Base-by-base conservation (phyloP, 1,139 yeast genomes). In the Magnusiomyces ingens region DNA sequence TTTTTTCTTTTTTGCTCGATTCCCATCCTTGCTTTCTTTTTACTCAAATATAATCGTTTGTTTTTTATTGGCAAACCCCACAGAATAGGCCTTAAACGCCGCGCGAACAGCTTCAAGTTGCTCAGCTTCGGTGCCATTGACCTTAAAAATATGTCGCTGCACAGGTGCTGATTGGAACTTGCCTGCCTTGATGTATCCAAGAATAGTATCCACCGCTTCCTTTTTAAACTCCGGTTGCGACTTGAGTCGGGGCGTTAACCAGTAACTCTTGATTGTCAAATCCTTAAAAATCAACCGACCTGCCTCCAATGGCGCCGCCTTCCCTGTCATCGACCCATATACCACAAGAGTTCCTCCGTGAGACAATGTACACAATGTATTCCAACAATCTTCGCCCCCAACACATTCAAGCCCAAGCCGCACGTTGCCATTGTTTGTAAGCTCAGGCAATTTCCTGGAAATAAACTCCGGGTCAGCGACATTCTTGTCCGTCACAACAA, bases 301-400 rank as follows among this genome's bases (percentile, higher is more conserved):
- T 0, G 97, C 89, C 45, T 98, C 97, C 56, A 93, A 71, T 17
- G 81, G 79, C 26, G 94, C 94, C 2, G 99, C 99, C 71, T 89
- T 93, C 75, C 84, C 83, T 4, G 98, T 88, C 99, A 93, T 93
- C 50, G 96, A 99, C 32, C 99, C 99, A 67, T 93, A 93, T 0
- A 99, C 90, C 63, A 87, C 81, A 76, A 93, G 75, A 59, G 85
- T 76, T 1, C 82, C 82, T 5, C 32, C 32, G 8, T 26, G 32
- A 26, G 32, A 26, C 38, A 36, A 26, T 43, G 12, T 10, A 4
- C 13, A 8, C 5, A 11, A 43, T 8, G 6, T 5, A 8, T n/a
- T 17, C 12, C 29, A 36, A 11, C n/a, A 35, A 13, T 35, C 36
- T 6, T 85, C 79, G 35, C 99, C 99, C 51, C 99, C 97, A 48